These are phyloP conservation scores for Digitaria exilis DNA, from an alignment of 202 grass and related monocot genomes.

Conservation along the genomic window DNA sequence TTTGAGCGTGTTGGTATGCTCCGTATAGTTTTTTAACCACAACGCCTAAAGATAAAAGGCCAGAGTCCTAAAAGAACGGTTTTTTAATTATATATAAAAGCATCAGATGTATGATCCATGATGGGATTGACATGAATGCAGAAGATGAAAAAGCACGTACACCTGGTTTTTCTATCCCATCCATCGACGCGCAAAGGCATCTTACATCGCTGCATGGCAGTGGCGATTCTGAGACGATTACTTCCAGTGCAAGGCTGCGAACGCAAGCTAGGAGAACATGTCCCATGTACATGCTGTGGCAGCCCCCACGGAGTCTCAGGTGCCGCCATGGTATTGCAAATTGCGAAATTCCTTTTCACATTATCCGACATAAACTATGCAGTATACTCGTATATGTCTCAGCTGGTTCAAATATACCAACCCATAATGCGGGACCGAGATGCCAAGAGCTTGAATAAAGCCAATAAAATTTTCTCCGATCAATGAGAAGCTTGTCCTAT, in stretches of 20 bases:
- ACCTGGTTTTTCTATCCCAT: not conserved
- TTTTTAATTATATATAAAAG: not conserved
- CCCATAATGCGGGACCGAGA: no score
- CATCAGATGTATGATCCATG: not conserved
- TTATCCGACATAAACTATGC: no score
- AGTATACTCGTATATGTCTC: no score
- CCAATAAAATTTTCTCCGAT: no score
- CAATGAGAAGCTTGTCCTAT: no score
- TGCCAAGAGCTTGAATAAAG: no score
- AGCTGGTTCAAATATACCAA: no score
- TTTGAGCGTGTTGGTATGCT: slow-evolving; percentile 8
- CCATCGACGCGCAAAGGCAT: not conserved
- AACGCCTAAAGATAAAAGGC: slow-evolving; percentile 6
- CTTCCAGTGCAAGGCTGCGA: slow-evolving; percentile 22
- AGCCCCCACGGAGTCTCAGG: no score
- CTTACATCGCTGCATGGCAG: not conserved
- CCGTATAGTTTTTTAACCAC: slow-evolving; percentile 7
- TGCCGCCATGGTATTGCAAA: not conserved
- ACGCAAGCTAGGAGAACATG: not conserved
- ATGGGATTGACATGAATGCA: slow-evolving; percentile 4
- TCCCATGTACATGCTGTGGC: not conserved
- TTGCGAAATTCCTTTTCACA: no score
- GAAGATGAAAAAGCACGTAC: not conserved
- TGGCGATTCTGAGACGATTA: slow-evolving; percentile 16
- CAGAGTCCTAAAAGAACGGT: not conserved